Base-by-base conservation (phyloP, 306 rosid species). In the Ormosia semicastrata region DNA sequence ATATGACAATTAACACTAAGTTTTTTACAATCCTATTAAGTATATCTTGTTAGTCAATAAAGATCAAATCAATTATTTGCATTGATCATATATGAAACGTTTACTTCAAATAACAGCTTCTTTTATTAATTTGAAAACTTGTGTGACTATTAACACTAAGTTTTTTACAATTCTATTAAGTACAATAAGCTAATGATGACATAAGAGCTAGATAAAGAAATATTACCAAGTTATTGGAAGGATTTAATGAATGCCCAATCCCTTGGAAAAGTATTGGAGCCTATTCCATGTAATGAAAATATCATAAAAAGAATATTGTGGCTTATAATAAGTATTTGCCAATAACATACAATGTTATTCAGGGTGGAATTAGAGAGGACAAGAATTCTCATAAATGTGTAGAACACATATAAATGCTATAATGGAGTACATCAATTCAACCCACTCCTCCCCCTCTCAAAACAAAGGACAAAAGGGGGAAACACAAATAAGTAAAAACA, bases 191-290 rank as follows among this genome's bases (percentile, higher is more conserved):
- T 59, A 30, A 41, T 54, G 84, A 72, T 77, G 13, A 33, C 37
- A 59, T 24, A 4, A 71, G 70, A 54, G 44, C 33, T 13, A 68
- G 40, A 81, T 81, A 56, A 67, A 64, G 43, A 82, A 49, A 59
- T n/a, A 85, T 87, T 89, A 95, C 99, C 99, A 95, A 83, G 83
- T 85, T 93, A 85, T 88, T 95, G 73, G 94, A 80, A 76, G 98
- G 90, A 82, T 89, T 93, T 64, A 95, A 70, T 9, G 98, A 88
- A 80, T 95, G 99, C 75, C 92, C 98, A 83, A 95, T 88, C 76
- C 99, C 99, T 73, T 92, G 94, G 81, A 95, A 95, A 84, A 95
- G 97, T 43, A 93, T 91, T 33, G 99, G 99, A 81, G 98, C 99
- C 99, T 95, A 93, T 84, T 29, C 69, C 85, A 86, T 49, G 79